Evolutionary conservation across 169 alveolate genomes (phyloP).

Genomic region (Perkinsus chesapeaki): DNA sequence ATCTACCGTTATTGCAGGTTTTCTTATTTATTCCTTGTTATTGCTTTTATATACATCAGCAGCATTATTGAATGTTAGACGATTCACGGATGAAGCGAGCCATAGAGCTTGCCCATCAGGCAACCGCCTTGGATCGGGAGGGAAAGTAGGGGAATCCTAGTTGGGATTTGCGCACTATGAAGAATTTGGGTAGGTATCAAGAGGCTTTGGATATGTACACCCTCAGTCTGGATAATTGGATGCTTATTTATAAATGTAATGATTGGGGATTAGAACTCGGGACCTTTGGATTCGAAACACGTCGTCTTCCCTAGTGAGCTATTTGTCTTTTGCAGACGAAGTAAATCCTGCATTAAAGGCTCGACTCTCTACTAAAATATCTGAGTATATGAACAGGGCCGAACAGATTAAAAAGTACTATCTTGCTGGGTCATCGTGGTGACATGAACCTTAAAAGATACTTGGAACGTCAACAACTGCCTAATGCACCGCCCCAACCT

Average conservation of each 20-base stretch:
- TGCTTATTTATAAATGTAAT: conserved; percentile 28
- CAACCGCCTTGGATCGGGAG: conserved; percentile 34
- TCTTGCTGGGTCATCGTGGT: background rate
- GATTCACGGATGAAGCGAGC: conserved; percentile 24
- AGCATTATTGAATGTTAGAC: background rate
- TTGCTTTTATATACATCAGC: background rate
- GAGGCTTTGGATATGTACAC: conserved; percentile 45
- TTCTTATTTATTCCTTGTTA: background rate
- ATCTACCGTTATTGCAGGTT: background rate
- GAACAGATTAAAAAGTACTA: conserved; percentile 32
- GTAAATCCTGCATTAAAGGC: conserved; percentile 28
- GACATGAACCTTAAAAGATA: background rate
- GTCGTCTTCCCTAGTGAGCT: background rate
- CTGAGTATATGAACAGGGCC: conserved; percentile 38
- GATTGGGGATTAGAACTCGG: background rate
- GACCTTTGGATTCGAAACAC: background rate
- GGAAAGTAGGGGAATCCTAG: conserved; percentile 8
- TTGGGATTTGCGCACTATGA: background rate
- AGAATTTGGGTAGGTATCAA: background rate
- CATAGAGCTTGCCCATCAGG: conserved; percentile 33
- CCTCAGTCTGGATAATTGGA: conserved; percentile 36
- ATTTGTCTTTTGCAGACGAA: conserved; percentile 11
- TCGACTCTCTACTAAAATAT: conserved; percentile 29
- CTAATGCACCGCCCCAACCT: background rate
- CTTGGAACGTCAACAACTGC: background rate